phyloP scores from a whole-genome alignment of 805 yeast species.

The Zygosaccharomyces siamensis region DNA sequence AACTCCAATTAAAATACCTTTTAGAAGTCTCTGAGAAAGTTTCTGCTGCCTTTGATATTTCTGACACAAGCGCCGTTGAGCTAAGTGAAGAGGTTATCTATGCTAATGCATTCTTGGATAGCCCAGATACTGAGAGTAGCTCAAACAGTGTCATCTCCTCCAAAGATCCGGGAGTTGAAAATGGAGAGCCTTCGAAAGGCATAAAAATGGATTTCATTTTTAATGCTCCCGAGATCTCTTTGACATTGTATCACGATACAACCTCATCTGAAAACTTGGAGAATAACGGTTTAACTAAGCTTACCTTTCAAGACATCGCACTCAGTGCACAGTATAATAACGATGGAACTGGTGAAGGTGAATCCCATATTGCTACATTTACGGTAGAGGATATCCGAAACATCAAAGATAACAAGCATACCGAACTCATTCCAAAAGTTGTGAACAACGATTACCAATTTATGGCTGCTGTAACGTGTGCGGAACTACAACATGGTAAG shows the following conservation, averaged over 20 bases:
- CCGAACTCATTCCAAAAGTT: constrained; percentile 73
- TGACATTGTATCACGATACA: constrained; percentile 57
- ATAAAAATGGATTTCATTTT: constrained; percentile 42
- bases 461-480: constrained; percentile 47
- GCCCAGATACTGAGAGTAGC: constrained; percentile 21
- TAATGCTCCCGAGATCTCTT: constrained; percentile 55
- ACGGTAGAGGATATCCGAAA: constrained; percentile 70
- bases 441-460: constrained; percentile 66
- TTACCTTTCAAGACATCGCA: constrained; percentile 57
- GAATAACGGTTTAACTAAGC: constrained; percentile 45
- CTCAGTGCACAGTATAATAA: constrained; percentile 47
- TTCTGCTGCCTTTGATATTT: constrained; percentile 47
- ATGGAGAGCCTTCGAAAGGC: constrained; percentile 3
- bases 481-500: constrained; percentile 38
- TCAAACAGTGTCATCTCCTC: constrained; percentile 3
- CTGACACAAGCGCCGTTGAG: constrained; percentile 46
- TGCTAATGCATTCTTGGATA: constrained; percentile 48
- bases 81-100: constrained; percentile 59
- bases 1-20: constrained; percentile 60
- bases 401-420: constrained; percentile 60
- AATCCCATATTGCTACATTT: constrained; percentile 64
- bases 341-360: constrained; percentile 53
- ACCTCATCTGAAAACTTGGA: constrained; percentile 34
- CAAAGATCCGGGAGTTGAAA: constrained; percentile 2
- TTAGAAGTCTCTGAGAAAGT: constrained; percentile 52